Percentiles rank a stretch among this genome's conserved stretches.
phyloP scores from a whole-genome alignment of 208 protist genomes.

The Leishmania turanica region DNA sequence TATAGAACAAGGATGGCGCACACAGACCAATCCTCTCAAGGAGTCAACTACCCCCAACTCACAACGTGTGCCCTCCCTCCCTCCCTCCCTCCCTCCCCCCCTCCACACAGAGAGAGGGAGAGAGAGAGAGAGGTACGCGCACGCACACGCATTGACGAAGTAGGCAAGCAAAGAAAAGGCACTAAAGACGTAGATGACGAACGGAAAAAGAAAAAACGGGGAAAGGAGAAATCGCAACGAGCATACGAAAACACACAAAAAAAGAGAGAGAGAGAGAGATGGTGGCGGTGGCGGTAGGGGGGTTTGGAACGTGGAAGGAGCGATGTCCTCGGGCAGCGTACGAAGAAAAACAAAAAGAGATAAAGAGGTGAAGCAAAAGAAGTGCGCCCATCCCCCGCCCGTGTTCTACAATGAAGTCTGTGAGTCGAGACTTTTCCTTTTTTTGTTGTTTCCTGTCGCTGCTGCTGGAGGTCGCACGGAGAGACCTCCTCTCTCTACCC shows the following conservation, averaged over 20 bases:
- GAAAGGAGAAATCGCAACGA: neutral
- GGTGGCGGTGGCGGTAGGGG: neutral
- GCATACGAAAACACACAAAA: neutral
- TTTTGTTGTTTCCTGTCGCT: neutral
- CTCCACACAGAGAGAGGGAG: neutral
- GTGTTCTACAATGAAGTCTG: neutral
- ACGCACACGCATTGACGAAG: neutral
- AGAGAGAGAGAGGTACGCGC: neutral
- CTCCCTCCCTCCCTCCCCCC: too few relatives aligned
- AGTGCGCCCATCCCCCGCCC: neutral
- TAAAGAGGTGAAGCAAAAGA: neutral
- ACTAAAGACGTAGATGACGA: neutral
- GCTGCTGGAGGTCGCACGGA: neutral
- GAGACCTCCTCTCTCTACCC: neutral
- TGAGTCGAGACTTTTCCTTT: neutral
- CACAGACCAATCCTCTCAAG: neutral
- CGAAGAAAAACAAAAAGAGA: too few relatives aligned
- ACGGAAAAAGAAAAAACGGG: neutral
- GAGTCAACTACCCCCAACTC: neutral
- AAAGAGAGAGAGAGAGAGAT: slow-evolving; percentile 1
- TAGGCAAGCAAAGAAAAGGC: neutral
- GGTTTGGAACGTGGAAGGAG: too few relatives aligned
- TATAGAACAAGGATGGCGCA: neutral
- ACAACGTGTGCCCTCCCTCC: neutral
- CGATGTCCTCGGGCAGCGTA: neutral